Conservation (phyloP, 1,284 basidiomycete genomes). For the Cryptococcus jaspeensis region DNA sequence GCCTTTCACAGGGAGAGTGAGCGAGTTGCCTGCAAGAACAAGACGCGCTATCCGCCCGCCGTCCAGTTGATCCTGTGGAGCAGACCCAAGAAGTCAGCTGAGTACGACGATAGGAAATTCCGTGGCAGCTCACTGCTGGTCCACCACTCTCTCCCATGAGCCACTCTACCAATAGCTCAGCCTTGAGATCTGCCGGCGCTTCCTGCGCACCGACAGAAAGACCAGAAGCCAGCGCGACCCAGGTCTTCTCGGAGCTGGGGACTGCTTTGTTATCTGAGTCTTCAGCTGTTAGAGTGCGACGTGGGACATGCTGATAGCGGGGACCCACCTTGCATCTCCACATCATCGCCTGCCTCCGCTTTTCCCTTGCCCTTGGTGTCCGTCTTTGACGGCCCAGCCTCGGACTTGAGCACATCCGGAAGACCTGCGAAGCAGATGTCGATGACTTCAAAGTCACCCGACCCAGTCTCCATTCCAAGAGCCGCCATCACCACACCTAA, state of each 20-base stretch:
- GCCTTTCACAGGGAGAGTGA: slow-evolving; percentile 58
- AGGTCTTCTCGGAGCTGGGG: slow-evolving; percentile 54
- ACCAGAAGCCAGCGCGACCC: slow-evolving; percentile 83
- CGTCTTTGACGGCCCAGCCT: slow-evolving; percentile 35
- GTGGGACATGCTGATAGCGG: not conserved
- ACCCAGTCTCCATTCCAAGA: slow-evolving; percentile 81
- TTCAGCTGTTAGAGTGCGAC: not conserved
- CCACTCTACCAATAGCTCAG: slow-evolving; percentile 82
- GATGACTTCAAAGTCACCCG: slow-evolving; percentile 89
- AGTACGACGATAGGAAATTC: not conserved
- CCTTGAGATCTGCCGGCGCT: slow-evolving; percentile 65
- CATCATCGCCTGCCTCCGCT: slow-evolving; percentile 26
- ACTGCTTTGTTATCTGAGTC: not conserved
- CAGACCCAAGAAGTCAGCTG: not conserved
- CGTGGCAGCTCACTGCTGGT: slow-evolving; percentile 52
- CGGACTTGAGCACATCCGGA: slow-evolving; percentile 59
- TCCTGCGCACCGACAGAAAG: slow-evolving; percentile 63
- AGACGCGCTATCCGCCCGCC: slow-evolving; percentile 74
- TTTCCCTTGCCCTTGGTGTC: slow-evolving; percentile 54
- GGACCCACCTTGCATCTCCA: slow-evolving; percentile 28
- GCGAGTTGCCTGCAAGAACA: slow-evolving; percentile 82
- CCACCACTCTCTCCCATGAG: slow-evolving; percentile 80
- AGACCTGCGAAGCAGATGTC: slow-evolving; percentile 83
- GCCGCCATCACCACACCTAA: slow-evolving; percentile 78
- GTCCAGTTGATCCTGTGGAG: slow-evolving; percentile 59